phyloP scores from a whole-genome alignment of 2,329 filamentous ascomycete genomes.

The Botrytis porri region DNA sequence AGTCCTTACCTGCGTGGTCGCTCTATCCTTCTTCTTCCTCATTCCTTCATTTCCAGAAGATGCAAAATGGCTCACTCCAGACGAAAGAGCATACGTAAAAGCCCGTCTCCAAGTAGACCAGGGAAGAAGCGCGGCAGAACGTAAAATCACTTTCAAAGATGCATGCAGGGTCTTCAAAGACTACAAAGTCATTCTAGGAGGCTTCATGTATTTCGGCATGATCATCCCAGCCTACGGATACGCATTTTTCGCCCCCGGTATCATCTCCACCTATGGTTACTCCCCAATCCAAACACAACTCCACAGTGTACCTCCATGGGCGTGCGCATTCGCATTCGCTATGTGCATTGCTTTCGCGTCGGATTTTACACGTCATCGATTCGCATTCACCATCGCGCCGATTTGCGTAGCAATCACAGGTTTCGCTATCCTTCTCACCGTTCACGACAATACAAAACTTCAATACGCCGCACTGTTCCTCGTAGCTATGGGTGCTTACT shows the following conservation, averaged over 20 bases:
- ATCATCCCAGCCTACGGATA: conserved; percentile 76
- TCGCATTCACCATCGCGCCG: conserved; percentile 66
- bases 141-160: conserved; percentile 57
- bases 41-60: conserved; percentile 75
- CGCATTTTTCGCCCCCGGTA: conserved; percentile 73
- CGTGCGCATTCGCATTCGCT: conserved; percentile 72
- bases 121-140: conserved; percentile 62
- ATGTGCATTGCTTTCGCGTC: conserved; percentile 72
- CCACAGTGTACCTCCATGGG: conserved; percentile 57
- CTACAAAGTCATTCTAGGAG: conserved; percentile 69
- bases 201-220: conserved; percentile 78
- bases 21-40: conserved; percentile 63
- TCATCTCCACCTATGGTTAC: conserved; percentile 67
- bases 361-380: conserved; percentile 70
- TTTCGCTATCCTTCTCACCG: conserved; percentile 69
- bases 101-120: conserved; percentile 66
- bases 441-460: conserved; percentile 63
- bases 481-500: conserved; percentile 75
- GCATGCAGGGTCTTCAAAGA: conserved; percentile 66
- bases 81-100: conserved; percentile 65
- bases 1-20: conserved; percentile 57
- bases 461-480: conserved; percentile 82
- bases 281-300: conserved; percentile 50
- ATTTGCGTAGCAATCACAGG: conserved; percentile 69
- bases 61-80: conserved; percentile 67